These are phyloP conservation scores for Chaetoceros muelleri DNA, from an alignment of 108 stramenopile species.

Conservation along the genomic window DNA sequence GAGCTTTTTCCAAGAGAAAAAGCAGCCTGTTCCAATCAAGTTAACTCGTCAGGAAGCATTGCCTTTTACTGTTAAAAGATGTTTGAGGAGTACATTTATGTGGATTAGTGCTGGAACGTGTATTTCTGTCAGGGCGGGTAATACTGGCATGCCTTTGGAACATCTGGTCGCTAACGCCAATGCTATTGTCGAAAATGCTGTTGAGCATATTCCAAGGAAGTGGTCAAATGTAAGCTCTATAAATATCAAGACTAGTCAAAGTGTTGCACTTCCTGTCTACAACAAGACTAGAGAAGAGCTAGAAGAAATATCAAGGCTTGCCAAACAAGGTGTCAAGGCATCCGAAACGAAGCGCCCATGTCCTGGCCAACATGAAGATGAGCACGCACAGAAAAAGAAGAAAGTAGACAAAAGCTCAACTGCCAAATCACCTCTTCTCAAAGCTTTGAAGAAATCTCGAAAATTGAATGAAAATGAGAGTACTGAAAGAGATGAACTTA, in stretches of 20 bases:
- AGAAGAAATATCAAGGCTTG: slow-evolving; percentile 40
- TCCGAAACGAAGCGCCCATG: slow-evolving; percentile 4
- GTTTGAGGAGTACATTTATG: slow-evolving; percentile 66
- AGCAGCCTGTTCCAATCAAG: slow-evolving; percentile 76
- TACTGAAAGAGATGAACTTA: no score
- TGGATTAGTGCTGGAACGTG: slow-evolving; percentile 69
- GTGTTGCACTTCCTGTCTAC: slow-evolving; percentile 79
- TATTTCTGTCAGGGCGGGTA: slow-evolving; percentile 66
- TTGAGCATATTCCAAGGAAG: slow-evolving; percentile 62
- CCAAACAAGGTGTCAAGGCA: slow-evolving; percentile 14
- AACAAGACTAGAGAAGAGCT: slow-evolving; percentile 65
- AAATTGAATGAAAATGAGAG: slow-evolving; percentile 6
- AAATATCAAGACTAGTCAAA: slow-evolving; percentile 64
- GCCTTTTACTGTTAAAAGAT: slow-evolving; percentile 47
- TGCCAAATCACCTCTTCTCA: slow-evolving; percentile 5
- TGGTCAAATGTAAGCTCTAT: slow-evolving; percentile 86
- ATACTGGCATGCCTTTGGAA: slow-evolving; percentile 62
- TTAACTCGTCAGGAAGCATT: slow-evolving; percentile 60
- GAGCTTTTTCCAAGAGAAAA: slow-evolving; percentile 82
- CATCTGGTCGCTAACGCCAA: slow-evolving; percentile 60
- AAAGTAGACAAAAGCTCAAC: neutral
- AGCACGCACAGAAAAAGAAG: neutral
- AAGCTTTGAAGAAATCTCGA: slow-evolving; percentile 10
- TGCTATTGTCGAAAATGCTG: slow-evolving; percentile 39
- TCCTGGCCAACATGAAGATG: slow-evolving; percentile 1